Conservation (phyloP, 2,329 filamentous ascomycete genomes). For the Lojkania enalia region DNA sequence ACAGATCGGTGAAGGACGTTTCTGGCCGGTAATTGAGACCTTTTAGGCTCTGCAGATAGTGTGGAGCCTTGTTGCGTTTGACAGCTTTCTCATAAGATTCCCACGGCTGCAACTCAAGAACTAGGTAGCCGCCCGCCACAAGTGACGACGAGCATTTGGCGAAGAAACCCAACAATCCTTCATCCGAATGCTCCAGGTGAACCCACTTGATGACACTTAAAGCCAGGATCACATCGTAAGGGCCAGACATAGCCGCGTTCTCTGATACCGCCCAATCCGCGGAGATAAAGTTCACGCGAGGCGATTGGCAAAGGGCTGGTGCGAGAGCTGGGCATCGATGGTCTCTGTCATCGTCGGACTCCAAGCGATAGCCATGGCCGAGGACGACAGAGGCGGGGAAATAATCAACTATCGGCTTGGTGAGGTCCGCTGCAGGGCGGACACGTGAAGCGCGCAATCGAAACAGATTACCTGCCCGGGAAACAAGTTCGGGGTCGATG, state of each 20-base stretch:
- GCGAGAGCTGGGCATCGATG: constrained; percentile 17
- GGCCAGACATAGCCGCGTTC: constrained; percentile 25
- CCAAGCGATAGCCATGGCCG: constrained; percentile 36
- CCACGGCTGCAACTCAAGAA: constrained; percentile 42
- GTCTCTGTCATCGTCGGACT: constrained; percentile 21
- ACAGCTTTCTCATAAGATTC: constrained; percentile 43
- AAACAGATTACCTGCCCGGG: constrained; percentile 41
- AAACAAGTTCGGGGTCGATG: constrained; percentile 43
- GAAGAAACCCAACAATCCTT: constrained; percentile 38
- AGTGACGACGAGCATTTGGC: constrained; percentile 36
- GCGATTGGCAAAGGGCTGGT: constrained; percentile 23
- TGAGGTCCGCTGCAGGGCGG: constrained; percentile 24
- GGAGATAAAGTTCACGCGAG: constrained; percentile 35
- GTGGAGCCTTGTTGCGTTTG: constrained; percentile 36
- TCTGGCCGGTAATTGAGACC: constrained; percentile 37
- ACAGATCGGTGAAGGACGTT: constrained; percentile 36
- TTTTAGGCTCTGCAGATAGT: constrained; percentile 32
- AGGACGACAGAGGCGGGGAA: constrained; percentile 44
- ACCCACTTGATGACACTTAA: constrained; percentile 48
- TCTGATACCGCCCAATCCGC: constrained; percentile 38
- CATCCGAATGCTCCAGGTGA: constrained; percentile 42
- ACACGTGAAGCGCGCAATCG: constrained; percentile 42
- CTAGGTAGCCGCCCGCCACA: constrained; percentile 28
- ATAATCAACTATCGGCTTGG: constrained; percentile 31
- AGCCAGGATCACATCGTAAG: constrained; percentile 44